A percentile compares a stretch with the other conserved stretches of the same genome.
phyloP scores from a whole-genome alignment of 805 yeast species.

The Ogataea naganishii region DNA sequence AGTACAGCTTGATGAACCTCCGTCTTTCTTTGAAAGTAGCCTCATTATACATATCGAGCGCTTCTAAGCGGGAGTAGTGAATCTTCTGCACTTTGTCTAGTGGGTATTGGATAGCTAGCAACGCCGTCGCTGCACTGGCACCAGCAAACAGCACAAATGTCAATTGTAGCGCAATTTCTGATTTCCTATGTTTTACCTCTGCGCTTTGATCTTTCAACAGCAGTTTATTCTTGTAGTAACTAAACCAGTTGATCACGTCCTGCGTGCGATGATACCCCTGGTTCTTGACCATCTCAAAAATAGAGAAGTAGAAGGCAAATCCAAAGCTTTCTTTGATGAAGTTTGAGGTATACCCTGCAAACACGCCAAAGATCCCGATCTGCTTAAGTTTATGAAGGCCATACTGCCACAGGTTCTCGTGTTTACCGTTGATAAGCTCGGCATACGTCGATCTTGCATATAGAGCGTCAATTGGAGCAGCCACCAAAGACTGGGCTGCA shows the following conservation, averaged over 20 bases:
- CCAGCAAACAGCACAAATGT: slow-evolving; percentile 76
- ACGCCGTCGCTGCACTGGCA: slow-evolving; percentile 71
- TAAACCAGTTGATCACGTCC: slow-evolving; percentile 32
- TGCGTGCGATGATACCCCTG: slow-evolving; percentile 45
- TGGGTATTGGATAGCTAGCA: slow-evolving; percentile 79
- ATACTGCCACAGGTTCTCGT: slow-evolving; percentile 71
- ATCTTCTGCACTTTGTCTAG: slow-evolving; percentile 70
- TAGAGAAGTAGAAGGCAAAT: slow-evolving; percentile 75
- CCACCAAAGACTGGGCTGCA: slow-evolving; percentile 77
- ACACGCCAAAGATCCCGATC: slow-evolving; percentile 76
- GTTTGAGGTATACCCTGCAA: slow-evolving; percentile 81
- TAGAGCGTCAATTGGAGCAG: slow-evolving; percentile 91
- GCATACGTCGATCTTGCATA: slow-evolving; percentile 72
- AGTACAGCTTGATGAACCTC: slow-evolving; percentile 42
- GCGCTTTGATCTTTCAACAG: slow-evolving; percentile 10
- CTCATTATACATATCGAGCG: slow-evolving; percentile 56
- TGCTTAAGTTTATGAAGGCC: slow-evolving; percentile 59
- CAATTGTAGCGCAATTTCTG: slow-evolving; percentile 46
- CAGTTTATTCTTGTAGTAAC: slow-evolving; percentile 24
- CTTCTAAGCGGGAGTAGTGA: slow-evolving; percentile 72
- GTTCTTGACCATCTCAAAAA: slow-evolving; percentile 74
- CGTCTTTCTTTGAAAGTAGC: slow-evolving; percentile 16
- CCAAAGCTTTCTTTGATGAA: slow-evolving; percentile 73
- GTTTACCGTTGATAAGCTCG: slow-evolving; percentile 60
- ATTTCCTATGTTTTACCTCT: slow-evolving; percentile 13